Evolutionary conservation across 768 basidiomycete genomes (phyloP).

Genomic region (Dioszegia hungarica): DNA sequence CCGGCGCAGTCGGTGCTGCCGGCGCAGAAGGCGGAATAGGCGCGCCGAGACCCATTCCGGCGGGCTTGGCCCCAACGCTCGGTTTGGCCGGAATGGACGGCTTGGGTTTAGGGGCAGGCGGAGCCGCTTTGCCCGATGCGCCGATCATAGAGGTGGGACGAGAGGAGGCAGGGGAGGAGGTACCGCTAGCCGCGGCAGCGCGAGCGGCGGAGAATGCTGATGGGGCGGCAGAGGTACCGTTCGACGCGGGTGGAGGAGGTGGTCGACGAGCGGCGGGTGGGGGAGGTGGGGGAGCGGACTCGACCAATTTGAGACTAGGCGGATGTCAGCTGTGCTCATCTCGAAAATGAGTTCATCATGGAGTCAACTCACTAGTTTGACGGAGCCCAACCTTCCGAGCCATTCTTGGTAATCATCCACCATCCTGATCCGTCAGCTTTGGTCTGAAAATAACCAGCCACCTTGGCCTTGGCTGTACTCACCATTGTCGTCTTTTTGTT

Average conservation of each 20-base stretch:
- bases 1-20: not conserved
- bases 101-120: conserved; percentile 46
- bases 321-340: not conserved
- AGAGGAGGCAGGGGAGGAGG: conserved; percentile 53
- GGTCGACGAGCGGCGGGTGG: conserved; percentile 55
- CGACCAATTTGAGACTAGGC: conserved; percentile 65
- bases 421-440: conserved; percentile 56
- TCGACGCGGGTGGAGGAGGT: conserved; percentile 52
- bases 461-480: no score
- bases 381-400: conserved; percentile 88
- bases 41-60: not conserved
- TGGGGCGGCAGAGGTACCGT: conserved; percentile 16
- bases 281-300: conserved; percentile 65
- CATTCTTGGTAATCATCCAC: conserved; percentile 89
- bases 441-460: no score
- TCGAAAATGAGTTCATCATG: not conserved
- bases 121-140: conserved; percentile 28
- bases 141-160: conserved; percentile 34
- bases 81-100: conserved; percentile 47
- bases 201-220: conserved; percentile 10
- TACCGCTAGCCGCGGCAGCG: conserved; percentile 1
- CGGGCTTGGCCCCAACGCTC: conserved; percentile 24
- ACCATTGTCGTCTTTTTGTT: conserved; percentile 85
- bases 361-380: conserved; percentile 52
- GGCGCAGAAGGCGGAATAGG: not conserved